Evolutionary conservation across 805 yeast species (phyloP).

Genomic region (Wickerhamiella kazuoi): DNA sequence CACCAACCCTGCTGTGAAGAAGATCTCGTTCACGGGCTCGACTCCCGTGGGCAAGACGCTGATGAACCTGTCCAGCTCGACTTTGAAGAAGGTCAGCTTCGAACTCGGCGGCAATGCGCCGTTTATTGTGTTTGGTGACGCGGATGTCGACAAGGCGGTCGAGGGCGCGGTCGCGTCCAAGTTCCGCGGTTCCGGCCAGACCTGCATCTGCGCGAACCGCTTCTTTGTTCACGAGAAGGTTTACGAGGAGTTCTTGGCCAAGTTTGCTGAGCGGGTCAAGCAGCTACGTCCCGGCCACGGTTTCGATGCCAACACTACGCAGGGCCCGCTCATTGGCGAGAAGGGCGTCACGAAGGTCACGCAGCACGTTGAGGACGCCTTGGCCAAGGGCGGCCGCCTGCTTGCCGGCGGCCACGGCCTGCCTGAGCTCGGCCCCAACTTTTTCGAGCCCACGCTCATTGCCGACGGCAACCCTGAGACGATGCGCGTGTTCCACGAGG

Average conservation of each 20-base stretch:
- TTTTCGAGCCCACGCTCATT: conserved; percentile 52
- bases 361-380: conserved; percentile 49
- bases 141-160: conserved; percentile 47
- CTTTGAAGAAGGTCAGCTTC: conserved; percentile 52
- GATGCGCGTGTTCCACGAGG: conserved; percentile 46
- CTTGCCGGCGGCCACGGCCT: conserved; percentile 42
- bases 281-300: conserved; percentile 46
- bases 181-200: conserved; percentile 64
- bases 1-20: conserved; percentile 37
- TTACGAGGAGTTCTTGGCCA: conserved; percentile 42
- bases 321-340: conserved; percentile 58
- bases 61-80: conserved; percentile 39
- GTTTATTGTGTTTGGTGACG: conserved; percentile 56
- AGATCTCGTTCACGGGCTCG: conserved; percentile 65
- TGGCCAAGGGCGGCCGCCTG: conserved; percentile 43
- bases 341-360: conserved; percentile 45
- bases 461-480: conserved; percentile 34
- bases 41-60: conserved; percentile 54
- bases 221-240: conserved; percentile 44
- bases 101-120: conserved; percentile 78
- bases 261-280: conserved; percentile 30
- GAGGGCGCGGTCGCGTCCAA: conserved; percentile 49
- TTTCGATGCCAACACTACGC: conserved; percentile 38
- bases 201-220: conserved; percentile 68
- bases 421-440: conserved; percentile 40